Base-by-base conservation (phyloP, 306 rosid genomes). In the Malus orientalis region DNA sequence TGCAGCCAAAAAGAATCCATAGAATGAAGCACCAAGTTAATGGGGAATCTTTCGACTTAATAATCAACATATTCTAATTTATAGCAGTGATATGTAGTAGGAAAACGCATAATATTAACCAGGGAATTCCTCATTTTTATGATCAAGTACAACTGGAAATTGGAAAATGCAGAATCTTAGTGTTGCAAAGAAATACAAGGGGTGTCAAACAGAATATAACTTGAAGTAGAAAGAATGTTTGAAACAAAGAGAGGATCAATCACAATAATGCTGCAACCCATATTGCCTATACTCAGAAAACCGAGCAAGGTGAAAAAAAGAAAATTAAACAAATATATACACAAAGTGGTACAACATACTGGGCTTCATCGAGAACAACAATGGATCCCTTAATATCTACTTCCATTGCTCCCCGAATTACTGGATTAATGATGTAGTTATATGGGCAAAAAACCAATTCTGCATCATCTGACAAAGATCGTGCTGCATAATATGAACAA, bases 401-500 rank as follows among this genome's bases (percentile, higher is more conserved):
- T 44, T 92, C 95, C 98, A 94, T 92, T 63, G 97, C 98, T 73
- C 86, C 93, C 53, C 98, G 90, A 78, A 94, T 89, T 74, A 94
- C 92, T 57, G 98, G 98, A 87, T 89, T 94, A 80, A 94, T 74
- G 83, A 94, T 79, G 85, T 91, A 94, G 83, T 44, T 94, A 79
- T 94, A 94, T 63, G 98, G 98, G 72, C 98, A 94, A 83, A 94
- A 94, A 65, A 94, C 94, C 88, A 94, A 70, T 36, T 87, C 86
- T 40, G 98, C 98, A 70, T 90, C 94, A 33, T 84, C 90, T 49
- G 97, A 86, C 98, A 94, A 86, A 44, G 90, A 76, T 71, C 96
- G 96, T 22, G 98, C 97, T 47, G 96, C 98, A 82, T 94, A 94
- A 84, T 91, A 94, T 69, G 98, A 86, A 82, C 98, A 94, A 69